Evolutionary conservation across 768 basidiomycete species (phyloP).

Genomic region (Leccinum uliginosum): DNA sequence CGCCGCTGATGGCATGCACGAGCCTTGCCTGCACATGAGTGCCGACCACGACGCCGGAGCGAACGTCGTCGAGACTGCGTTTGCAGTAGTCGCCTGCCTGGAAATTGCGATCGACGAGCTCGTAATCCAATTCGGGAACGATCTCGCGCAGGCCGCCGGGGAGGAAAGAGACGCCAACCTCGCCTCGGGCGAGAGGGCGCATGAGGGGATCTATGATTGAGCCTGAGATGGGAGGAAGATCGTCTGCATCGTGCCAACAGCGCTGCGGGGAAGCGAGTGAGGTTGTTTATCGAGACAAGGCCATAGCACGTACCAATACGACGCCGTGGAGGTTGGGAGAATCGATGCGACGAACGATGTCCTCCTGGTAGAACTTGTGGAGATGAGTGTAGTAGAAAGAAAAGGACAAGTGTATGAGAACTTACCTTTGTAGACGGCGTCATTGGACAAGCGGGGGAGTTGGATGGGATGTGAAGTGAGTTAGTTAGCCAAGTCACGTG

Average conservation of each 20-base stretch:
- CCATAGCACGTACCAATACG: conserved; percentile 48
- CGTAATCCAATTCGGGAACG: conserved; percentile 61
- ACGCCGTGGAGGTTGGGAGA: conserved; percentile 48
- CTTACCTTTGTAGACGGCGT: conserved; percentile 33
- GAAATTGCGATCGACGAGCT: conserved; percentile 71
- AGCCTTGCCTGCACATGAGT: conserved; percentile 61
- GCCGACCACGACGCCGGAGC: conserved; percentile 70
- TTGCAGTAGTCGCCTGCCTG: conserved; percentile 82
- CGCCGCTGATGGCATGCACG: conserved; percentile 68
- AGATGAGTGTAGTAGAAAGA: neutral
- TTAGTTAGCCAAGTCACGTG: neutral
- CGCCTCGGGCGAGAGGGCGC: conserved; percentile 69
- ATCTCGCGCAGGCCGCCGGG: conserved; percentile 58
- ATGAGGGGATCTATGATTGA: conserved; percentile 62
- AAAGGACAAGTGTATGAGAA: neutral
- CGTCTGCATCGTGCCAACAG: conserved; percentile 88
- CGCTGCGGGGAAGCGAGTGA: conserved; percentile 44
- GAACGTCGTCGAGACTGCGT: conserved; percentile 65
- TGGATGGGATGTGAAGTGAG: conserved; percentile 8
- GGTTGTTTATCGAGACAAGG: neutral
- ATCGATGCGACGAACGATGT: conserved; percentile 51
- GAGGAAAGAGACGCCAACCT: conserved; percentile 77
- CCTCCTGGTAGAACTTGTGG: conserved; percentile 60
- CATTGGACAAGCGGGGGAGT: conserved; percentile 22
- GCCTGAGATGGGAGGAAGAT: conserved; percentile 43